phyloP scores from a whole-genome alignment of 2,329 filamentous ascomycete genomes.

The Diplocarpon rosae region DNA sequence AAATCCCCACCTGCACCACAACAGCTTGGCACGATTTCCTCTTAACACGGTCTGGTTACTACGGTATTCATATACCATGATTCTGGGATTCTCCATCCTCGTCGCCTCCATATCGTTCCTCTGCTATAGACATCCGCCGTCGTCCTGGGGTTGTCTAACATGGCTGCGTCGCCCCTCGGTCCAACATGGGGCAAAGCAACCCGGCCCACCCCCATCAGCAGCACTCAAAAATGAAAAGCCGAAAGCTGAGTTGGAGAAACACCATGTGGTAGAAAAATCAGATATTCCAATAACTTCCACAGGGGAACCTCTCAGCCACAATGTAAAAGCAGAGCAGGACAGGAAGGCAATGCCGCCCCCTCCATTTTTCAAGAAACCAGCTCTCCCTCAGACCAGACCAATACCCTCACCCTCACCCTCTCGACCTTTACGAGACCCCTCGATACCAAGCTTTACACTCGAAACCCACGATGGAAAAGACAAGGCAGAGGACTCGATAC shows the following conservation, averaged over 20 bases:
- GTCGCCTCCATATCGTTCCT: constrained; percentile 49
- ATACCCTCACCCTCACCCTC: constrained; percentile 33
- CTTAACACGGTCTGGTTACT: too few species aligned
- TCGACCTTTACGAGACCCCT: constrained; percentile 3
- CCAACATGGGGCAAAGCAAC: constrained; percentile 6
- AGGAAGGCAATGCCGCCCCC: constrained; percentile 31
- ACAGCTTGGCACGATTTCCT: too few species aligned
- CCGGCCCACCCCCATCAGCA: constrained; percentile 7
- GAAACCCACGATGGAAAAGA: constrained; percentile 2
- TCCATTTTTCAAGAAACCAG: constrained; percentile 21
- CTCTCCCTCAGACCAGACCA: constrained; percentile 9
- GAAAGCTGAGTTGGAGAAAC: background rate
- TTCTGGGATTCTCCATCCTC: constrained; percentile 49
- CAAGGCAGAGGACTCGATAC: constrained; percentile 4
- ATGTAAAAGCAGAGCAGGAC: constrained; percentile 21
- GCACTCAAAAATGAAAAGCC: background rate
- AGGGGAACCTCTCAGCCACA: background rate
- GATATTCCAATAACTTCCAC: background rate
- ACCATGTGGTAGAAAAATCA: background rate
- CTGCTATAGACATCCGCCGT: constrained; percentile 40
- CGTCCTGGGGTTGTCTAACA: constrained; percentile 34
- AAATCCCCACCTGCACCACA: too few species aligned
- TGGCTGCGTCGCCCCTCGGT: constrained; percentile 19
- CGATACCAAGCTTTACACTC: constrained; percentile 14
- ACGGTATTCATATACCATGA: constrained; percentile 32